phyloP scores from a whole-genome alignment of 495 filamentous ascomycete species.

The Penicillium malachiteum region DNA sequence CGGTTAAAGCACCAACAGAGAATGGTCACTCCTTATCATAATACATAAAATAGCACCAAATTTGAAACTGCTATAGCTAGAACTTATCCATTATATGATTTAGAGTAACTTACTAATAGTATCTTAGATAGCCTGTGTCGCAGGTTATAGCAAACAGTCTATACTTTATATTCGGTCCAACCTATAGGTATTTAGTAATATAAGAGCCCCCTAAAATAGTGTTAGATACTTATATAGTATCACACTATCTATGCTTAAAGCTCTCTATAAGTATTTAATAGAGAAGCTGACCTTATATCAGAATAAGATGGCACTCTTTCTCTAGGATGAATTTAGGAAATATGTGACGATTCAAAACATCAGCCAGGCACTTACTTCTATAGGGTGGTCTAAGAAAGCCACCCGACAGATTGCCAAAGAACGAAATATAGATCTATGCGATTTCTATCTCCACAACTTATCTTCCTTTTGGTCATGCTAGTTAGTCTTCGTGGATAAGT shows the following conservation, averaged over 20 bases:
- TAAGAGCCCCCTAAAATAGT: not conserved
- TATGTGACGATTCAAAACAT: constrained; percentile 4
- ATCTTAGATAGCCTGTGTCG: not conserved
- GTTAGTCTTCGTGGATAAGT: constrained; percentile 4
- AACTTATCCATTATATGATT: constrained; percentile 3
- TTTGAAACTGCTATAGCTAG: constrained; percentile 3
- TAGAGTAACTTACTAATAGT: constrained; percentile 3
- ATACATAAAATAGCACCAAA: constrained; percentile 6
- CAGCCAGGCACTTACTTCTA: constrained; percentile 8
- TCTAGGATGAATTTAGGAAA: constrained; percentile 17
- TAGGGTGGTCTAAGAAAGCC: constrained; percentile 12
- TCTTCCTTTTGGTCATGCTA: not conserved
- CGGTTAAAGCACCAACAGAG: no score
- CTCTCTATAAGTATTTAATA: constrained; percentile 3
- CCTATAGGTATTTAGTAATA: not conserved
- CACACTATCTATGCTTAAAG: constrained; percentile 25
- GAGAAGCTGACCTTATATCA: constrained; percentile 13
- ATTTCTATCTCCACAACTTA: not conserved
- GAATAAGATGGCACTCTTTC: constrained; percentile 15
- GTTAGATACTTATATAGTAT: constrained; percentile 19
- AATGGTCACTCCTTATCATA: no score
- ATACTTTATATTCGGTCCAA: not conserved
- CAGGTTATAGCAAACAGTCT: not conserved
- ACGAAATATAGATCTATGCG: constrained; percentile 4
- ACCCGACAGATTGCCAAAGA: constrained; percentile 5